Percentiles rank a stretch among this genome's conserved stretches.
Evolutionary conservation across 2,329 filamentous ascomycete species (phyloP).

Genomic region (Lachnellula cervina): DNA sequence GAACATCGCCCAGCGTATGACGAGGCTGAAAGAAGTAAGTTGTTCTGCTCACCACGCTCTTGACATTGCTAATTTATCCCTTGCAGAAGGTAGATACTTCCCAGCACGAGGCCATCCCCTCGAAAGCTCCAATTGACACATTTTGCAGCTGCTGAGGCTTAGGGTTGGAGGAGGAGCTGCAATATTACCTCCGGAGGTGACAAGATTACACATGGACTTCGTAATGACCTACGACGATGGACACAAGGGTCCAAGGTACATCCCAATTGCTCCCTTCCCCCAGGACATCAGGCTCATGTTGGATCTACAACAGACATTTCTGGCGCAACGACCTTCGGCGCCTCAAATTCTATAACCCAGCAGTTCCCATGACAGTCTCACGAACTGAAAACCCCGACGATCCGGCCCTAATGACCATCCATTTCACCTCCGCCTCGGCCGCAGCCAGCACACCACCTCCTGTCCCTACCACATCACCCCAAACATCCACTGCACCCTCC

Average conservation of each 20-base stretch:
- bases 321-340: slow-evolving; percentile 78
- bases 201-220: slow-evolving; percentile 71
- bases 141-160: slow-evolving; percentile 63
- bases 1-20: slow-evolving; percentile 63
- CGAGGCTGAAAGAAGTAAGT: slow-evolving; percentile 67
- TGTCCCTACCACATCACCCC: slow-evolving; percentile 37
- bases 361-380: slow-evolving; percentile 75
- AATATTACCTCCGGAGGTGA: slow-evolving; percentile 70
- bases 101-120: neutral
- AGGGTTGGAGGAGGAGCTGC: slow-evolving; percentile 79
- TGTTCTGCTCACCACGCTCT: slow-evolving; percentile 15
- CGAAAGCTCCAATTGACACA: slow-evolving; percentile 19
- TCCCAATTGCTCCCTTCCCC: neutral
- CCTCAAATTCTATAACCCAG: slow-evolving; percentile 91
- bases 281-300: slow-evolving; percentile 15
- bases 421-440: slow-evolving; percentile 42
- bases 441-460: slow-evolving; percentile 14
- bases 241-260: slow-evolving; percentile 68
- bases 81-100: slow-evolving; percentile 8
- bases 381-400: slow-evolving; percentile 54
- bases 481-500: slow-evolving; percentile 41
- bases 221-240: slow-evolving; percentile 56
- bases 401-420: slow-evolving; percentile 60
- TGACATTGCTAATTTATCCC: slow-evolving; percentile 17
- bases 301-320: slow-evolving; percentile 64